These are phyloP conservation scores for Stephanodiscus triporus DNA, from an alignment of 108 stramenopile species.

Conservation along the genomic window DNA sequence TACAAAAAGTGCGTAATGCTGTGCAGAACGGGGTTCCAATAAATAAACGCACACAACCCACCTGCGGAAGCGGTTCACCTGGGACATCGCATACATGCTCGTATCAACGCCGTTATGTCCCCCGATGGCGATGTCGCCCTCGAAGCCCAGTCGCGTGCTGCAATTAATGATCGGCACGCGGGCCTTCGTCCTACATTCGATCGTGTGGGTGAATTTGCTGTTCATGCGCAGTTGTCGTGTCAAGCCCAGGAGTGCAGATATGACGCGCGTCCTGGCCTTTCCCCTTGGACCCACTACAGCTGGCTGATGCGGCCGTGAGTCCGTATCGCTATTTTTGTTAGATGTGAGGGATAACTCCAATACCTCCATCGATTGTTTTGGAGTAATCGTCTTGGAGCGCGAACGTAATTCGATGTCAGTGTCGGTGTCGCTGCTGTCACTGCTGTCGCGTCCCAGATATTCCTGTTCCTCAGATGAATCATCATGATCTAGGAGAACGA, in stretches of 20 bases:
- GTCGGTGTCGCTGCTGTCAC: conserved; percentile 13
- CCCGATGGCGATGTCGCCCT: conserved; percentile 82
- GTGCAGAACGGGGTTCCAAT: not conserved
- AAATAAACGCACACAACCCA: conserved; percentile 29
- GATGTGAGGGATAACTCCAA: conserved; percentile 45
- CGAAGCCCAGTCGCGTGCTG: conserved; percentile 66
- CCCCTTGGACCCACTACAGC: conserved; percentile 56
- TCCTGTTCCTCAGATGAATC: not conserved
- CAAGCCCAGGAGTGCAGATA: conserved; percentile 50
- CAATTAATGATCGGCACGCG: conserved; percentile 84
- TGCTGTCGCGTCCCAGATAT: not conserved
- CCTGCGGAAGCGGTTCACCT: conserved; percentile 66
- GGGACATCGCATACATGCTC: conserved; percentile 60
- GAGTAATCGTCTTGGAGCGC: not conserved
- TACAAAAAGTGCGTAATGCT: no score
- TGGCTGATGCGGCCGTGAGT: conserved; percentile 28
- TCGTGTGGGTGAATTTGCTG: conserved; percentile 40
- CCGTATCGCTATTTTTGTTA: conserved; percentile 29
- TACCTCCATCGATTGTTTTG: conserved; percentile 7
- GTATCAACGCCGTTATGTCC: conserved; percentile 86
- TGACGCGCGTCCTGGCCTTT: conserved; percentile 48
- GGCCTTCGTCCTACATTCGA: conserved; percentile 58
- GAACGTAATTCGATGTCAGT: not conserved
- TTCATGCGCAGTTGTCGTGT: conserved; percentile 45
- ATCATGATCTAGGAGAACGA: conserved; percentile 9